Conservation (phyloP, 1,284 basidiomycete genomes). For the Ceraceosorus bombacis region DNA sequence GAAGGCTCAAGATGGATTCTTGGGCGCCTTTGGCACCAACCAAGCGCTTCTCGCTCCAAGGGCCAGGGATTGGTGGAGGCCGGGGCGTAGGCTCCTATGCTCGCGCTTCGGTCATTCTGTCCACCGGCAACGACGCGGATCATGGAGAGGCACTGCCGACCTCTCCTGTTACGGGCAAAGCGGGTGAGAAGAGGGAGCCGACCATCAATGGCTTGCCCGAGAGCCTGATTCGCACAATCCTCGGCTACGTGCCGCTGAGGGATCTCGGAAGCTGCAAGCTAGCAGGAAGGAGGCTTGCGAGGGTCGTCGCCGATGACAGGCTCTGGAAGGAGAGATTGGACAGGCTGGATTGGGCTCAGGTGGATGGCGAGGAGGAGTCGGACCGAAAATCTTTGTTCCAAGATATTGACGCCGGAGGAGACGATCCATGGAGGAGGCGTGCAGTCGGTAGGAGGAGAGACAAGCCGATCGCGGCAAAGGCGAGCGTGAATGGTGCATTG, state of each 20-base stretch:
- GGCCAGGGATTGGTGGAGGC: neutral
- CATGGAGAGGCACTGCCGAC: neutral
- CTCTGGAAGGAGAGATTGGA: constrained; percentile 27
- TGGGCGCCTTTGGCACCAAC: constrained; percentile 12
- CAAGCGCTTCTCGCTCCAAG: constrained; percentile 1
- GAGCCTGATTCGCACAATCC: constrained; percentile 1
- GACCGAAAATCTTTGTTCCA: too few relatives aligned
- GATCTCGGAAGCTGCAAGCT: constrained; percentile 9
- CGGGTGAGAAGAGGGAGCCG: neutral
- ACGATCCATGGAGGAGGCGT: neutral
- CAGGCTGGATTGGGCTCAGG: constrained; percentile 21
- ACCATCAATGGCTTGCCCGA: constrained; percentile 4
- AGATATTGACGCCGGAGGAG: neutral
- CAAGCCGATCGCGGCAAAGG: neutral
- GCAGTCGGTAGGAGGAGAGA: neutral
- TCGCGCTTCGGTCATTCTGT: neutral
- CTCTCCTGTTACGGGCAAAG: neutral
- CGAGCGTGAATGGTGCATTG: neutral
- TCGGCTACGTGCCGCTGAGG: constrained; percentile 3
- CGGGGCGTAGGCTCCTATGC: constrained; percentile 4
- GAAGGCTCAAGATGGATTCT: constrained; percentile 1
- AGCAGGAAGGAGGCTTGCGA: constrained; percentile 16
- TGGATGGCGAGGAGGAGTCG: constrained; percentile 13
- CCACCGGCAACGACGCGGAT: neutral
- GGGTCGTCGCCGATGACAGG: constrained; percentile 29